phyloP scores from a whole-genome alignment of 129 eudicot genomes.

The sunflower (Helianthus annuus) region DNA sequence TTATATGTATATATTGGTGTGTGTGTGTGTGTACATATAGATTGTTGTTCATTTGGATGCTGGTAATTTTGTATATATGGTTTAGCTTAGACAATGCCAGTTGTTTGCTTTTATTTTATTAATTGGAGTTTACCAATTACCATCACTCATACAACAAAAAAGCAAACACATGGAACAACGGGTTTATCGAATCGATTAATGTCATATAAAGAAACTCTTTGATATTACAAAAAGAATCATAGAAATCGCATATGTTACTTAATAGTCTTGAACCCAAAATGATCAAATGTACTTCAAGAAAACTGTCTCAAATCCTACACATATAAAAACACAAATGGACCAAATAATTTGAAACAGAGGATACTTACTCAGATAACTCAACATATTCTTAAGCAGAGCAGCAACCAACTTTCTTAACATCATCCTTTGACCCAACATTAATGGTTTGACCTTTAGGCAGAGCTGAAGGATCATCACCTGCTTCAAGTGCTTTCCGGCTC shows the following conservation, averaged over 20 bases:
- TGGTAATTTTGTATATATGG: conserved; percentile 27
- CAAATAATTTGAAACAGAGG: neutral
- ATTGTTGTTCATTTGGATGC: conserved; percentile 28
- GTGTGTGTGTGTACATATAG: conserved; percentile 1
- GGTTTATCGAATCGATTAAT: too few relatives aligned
- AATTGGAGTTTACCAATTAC: neutral
- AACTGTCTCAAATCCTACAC: neutral
- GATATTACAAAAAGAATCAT: conserved; percentile 16
- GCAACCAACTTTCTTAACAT: conserved; percentile 12
- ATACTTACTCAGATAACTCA: conserved; percentile 11
- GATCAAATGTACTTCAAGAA: neutral
- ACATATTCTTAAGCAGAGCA: conserved; percentile 8
- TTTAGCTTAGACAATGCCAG: conserved; percentile 15
- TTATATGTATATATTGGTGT: conserved; percentile 11
- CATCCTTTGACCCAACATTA: conserved; percentile 15
- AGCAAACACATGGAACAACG: neutral
- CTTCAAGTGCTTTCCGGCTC: conserved; percentile 9
- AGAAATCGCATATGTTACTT: conserved; percentile 6
- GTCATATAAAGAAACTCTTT: neutral
- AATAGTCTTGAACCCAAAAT: neutral
- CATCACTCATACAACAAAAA: neutral
- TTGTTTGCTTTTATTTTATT: conserved; percentile 2
- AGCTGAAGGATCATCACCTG: conserved; percentile 2
- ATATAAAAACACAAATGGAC: neutral
- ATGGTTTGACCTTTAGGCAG: conserved; percentile 15